phyloP scores from a whole-genome alignment of 2,329 filamentous ascomycete genomes.

The Hymenoscyphus albidus region DNA sequence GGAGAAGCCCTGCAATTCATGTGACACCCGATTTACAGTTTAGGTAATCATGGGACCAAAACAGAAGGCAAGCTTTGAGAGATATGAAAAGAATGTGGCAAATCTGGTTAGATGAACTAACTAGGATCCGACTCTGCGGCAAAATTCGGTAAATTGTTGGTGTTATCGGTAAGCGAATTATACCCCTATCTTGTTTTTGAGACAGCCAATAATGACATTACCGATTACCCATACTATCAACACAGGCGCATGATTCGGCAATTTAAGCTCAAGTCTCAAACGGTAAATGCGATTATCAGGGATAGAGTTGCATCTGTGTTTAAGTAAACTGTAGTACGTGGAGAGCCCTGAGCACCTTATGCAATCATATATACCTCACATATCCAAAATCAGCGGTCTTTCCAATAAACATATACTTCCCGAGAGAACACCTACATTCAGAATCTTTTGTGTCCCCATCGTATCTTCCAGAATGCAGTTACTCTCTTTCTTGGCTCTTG shows the following conservation, averaged over 20 bases:
- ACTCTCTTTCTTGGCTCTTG: slow-evolving; percentile 2
- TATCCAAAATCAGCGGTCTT: not conserved
- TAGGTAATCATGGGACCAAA: no score
- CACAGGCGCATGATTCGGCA: not conserved
- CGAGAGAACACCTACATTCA: not conserved
- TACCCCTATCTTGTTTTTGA: not conserved
- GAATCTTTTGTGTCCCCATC: not conserved
- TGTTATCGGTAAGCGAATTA: slow-evolving; percentile 1
- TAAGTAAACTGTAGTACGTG: not conserved
- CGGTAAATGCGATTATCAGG: not conserved
- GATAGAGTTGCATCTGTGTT: not conserved
- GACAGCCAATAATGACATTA: not conserved
- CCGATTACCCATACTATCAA: not conserved
- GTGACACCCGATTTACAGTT: no score
- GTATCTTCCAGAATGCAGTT: not conserved
- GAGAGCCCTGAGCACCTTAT: not conserved
- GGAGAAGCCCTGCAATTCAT: no score
- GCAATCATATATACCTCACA: not conserved
- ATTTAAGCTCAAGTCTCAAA: not conserved
- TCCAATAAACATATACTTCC: not conserved
- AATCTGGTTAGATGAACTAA: no score
- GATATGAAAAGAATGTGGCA: no score
- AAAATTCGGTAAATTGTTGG: not conserved
- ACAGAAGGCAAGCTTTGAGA: no score
- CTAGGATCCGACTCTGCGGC: not conserved